phyloP scores from a whole-genome alignment of 345 rosid genomes.

The Boechera retrofracta region DNA sequence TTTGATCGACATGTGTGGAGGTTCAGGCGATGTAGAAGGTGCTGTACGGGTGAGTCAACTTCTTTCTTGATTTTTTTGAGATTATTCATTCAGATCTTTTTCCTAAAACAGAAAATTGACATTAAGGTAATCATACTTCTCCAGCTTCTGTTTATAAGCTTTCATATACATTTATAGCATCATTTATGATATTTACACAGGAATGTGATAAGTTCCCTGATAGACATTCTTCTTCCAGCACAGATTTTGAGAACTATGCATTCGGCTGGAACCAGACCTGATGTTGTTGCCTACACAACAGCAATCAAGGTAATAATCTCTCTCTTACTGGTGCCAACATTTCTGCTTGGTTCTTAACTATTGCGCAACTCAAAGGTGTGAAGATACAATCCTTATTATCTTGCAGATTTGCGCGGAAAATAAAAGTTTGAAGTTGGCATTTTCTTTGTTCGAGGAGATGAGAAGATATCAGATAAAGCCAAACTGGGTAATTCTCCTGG shows the following conservation, averaged over 20 bases:
- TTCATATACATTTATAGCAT: not conserved
- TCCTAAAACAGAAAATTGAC: not conserved
- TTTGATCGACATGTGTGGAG: constrained; percentile 79
- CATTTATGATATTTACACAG: not conserved
- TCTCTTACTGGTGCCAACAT: constrained; percentile 29
- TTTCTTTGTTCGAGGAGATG: constrained; percentile 83
- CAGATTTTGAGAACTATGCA: constrained; percentile 91
- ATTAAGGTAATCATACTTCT: constrained; percentile 17
- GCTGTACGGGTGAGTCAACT: constrained; percentile 69
- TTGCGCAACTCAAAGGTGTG: constrained; percentile 28
- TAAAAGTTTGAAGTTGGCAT: constrained; percentile 69
- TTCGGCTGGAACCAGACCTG: constrained; percentile 71
- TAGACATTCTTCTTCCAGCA: constrained; percentile 44
- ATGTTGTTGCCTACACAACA: constrained; percentile 89
- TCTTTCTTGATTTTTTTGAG: not conserved
- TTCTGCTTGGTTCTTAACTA: constrained; percentile 10
- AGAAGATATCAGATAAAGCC: constrained; percentile 74
- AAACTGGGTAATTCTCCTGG: constrained; percentile 64
- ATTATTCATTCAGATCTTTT: constrained; percentile 8
- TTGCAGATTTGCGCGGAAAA: constrained; percentile 73
- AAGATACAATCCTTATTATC: constrained; percentile 34
- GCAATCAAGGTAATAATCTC: constrained; percentile 73
- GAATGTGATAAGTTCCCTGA: constrained; percentile 39
- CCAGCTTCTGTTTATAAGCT: constrained; percentile 23
- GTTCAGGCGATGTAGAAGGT: constrained; percentile 69